Evolutionary conservation across 1,284 basidiomycete species (phyloP).

Genomic region (Ustilago crameri): DNA sequence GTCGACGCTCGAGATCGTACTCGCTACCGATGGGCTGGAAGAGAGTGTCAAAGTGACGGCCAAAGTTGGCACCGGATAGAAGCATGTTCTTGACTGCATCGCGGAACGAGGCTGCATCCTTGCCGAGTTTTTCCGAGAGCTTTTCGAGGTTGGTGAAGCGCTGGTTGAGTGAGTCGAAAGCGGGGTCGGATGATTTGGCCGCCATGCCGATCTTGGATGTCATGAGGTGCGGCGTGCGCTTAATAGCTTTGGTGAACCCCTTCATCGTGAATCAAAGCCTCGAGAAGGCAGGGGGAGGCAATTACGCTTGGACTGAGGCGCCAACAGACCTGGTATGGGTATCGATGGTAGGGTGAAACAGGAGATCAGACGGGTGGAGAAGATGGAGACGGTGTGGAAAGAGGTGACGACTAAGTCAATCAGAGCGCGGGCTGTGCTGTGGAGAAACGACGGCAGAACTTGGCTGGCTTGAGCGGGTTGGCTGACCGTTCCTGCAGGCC

Average conservation of each 20-base stretch:
- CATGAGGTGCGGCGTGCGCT: constrained; percentile 66
- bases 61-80: constrained; percentile 80
- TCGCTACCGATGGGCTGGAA: constrained; percentile 72
- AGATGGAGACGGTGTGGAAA: neutral
- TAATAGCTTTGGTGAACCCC: constrained; percentile 59
- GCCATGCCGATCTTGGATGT: constrained; percentile 64
- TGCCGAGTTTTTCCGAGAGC: constrained; percentile 86
- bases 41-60: constrained; percentile 79
- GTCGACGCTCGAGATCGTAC: constrained; percentile 80
- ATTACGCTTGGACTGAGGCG: constrained; percentile 2
- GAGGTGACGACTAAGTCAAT: neutral
- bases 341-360: neutral
- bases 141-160: constrained; percentile 81
- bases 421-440: neutral
- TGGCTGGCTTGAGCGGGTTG: neutral
- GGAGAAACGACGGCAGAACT: neutral
- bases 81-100: constrained; percentile 77
- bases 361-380: neutral
- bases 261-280: constrained; percentile 47
- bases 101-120: constrained; percentile 87
- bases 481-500: constrained; percentile 4
- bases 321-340: neutral
- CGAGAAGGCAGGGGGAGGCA: neutral
- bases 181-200: constrained; percentile 62
- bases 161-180: constrained; percentile 63